These are phyloP conservation scores for Arthrinium puccinioides DNA, from an alignment of 2,329 filamentous ascomycete species.

Conservation along the genomic window DNA sequence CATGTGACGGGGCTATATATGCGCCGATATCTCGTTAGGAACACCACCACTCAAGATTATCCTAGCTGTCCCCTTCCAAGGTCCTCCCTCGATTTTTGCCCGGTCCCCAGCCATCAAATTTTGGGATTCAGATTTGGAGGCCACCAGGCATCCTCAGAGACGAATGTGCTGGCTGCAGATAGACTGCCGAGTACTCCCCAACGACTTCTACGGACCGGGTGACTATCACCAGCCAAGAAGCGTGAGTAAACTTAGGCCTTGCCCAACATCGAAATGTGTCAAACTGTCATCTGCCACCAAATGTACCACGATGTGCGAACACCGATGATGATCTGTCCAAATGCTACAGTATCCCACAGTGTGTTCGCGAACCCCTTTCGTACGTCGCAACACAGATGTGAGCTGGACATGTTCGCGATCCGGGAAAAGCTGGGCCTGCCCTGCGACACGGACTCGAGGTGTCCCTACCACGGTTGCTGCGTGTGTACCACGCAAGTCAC, in stretches of 20 bases:
- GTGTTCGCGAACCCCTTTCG: slow-evolving; percentile 12
- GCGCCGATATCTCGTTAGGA: neutral
- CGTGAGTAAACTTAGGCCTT: no score
- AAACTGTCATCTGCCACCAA: slow-evolving; percentile 10
- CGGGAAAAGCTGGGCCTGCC: neutral
- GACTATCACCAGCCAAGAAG: neutral
- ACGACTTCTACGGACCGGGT: neutral
- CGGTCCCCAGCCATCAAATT: neutral
- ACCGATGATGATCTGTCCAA: slow-evolving; percentile 11
- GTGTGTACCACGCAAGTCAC: neutral
- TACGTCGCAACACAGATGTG: slow-evolving; percentile 15
- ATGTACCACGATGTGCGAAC: slow-evolving; percentile 21
- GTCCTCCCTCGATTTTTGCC: neutral
- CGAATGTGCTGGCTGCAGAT: neutral
- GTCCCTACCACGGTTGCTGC: slow-evolving; percentile 19
- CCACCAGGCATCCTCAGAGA: neutral
- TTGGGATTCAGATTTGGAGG: neutral
- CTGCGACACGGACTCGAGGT: neutral
- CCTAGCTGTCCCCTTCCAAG: no score
- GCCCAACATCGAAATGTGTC: no score
- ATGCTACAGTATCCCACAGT: neutral
- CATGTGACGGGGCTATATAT: neutral
- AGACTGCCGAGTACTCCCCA: neutral
- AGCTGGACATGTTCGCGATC: slow-evolving; percentile 2
- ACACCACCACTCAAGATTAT: neutral